Base-by-base conservation (phyloP, 441 rosid genomes). In the Eruca vesicaria region DNA sequence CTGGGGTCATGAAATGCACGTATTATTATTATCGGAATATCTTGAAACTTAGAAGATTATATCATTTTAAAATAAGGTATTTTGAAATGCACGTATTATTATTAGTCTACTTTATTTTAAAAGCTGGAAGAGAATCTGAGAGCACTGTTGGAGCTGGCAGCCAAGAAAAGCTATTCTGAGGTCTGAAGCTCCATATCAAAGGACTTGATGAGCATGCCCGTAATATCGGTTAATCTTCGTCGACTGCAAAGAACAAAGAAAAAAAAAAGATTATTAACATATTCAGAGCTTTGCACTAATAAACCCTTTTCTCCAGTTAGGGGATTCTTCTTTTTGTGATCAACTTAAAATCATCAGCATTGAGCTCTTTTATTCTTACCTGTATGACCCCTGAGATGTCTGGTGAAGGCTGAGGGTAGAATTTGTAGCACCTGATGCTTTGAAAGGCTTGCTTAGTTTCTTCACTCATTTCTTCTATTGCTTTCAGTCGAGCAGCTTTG, bases 381-480 rank as follows among this genome's bases (percentile, higher is more conserved):
- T 90, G 9, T 8, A 2, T 84, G 56, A 85, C 88, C n/a, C 77
- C 71, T 18, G 96, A 83, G 61, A 93, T 70, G 31, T 91, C 93
- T 2, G 86, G 84, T 50, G 95, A 82, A 65, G 80, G 82, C 75
- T 82, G 81, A 21, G 98, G 98, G 80, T 93, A 93, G 71, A 93
- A 93, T 79, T 93, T 93, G 88, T 91, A 89, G 74, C 91, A 87
- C 75, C 70, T 93, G 81, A 87, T 89, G 52, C 62, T 84, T 62
- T 93, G 81, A 43, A 81, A 84, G 29, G 93, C 90, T 7, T 68
- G 55, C 80, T 73, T 89, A 8, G 81, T 79, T 36, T 88, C 97
- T 76, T 82, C 94, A 9, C 86, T 93, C 94, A 91, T 84, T 72
- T 87, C 91, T 68, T 85, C 89, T 66, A 84, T 68, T 26, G 87